Evolutionary conservation across 2,329 filamentous ascomycete genomes (phyloP).

Genomic region (Metarhizium album): DNA sequence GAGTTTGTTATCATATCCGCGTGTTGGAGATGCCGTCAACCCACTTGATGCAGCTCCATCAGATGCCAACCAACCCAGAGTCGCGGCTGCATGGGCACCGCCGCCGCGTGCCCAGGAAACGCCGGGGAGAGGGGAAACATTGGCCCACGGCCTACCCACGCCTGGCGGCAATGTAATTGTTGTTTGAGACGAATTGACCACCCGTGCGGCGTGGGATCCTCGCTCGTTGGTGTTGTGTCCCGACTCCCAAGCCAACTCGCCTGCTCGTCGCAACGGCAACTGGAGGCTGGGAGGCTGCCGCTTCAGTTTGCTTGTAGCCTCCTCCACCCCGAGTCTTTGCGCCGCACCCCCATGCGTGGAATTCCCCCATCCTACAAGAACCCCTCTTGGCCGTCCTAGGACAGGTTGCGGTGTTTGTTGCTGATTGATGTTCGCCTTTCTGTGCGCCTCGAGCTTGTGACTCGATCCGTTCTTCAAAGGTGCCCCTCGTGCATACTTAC

Average conservation of each 20-base stretch:
- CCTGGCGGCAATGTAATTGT: constrained; percentile 3
- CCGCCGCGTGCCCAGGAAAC: constrained; percentile 5
- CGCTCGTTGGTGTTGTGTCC: background rate
- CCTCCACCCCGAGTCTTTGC: constrained; percentile 1
- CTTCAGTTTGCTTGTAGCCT: background rate
- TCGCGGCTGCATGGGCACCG: constrained; percentile 3
- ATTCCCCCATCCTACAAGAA: constrained; percentile 8
- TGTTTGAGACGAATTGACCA: background rate
- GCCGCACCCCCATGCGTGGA: constrained; percentile 5
- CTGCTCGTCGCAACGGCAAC: background rate
- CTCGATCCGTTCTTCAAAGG: background rate
- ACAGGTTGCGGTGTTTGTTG: background rate
- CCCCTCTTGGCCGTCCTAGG: constrained; percentile 6
- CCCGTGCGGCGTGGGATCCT: background rate
- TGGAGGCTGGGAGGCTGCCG: background rate
- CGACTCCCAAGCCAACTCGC: background rate
- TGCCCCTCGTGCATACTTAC: background rate
- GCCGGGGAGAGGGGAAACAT: constrained; percentile 4
- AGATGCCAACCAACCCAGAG: constrained; percentile 7
- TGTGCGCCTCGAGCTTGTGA: background rate
- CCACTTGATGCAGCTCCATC: constrained; percentile 10
- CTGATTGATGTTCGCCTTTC: background rate
- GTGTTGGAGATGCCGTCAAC: constrained; percentile 7
- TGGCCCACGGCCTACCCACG: constrained; percentile 5
- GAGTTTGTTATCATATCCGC: background rate